These are phyloP conservation scores for Candida chauliodis DNA, from an alignment of 805 yeast genomes.

Conservation along the genomic window DNA sequence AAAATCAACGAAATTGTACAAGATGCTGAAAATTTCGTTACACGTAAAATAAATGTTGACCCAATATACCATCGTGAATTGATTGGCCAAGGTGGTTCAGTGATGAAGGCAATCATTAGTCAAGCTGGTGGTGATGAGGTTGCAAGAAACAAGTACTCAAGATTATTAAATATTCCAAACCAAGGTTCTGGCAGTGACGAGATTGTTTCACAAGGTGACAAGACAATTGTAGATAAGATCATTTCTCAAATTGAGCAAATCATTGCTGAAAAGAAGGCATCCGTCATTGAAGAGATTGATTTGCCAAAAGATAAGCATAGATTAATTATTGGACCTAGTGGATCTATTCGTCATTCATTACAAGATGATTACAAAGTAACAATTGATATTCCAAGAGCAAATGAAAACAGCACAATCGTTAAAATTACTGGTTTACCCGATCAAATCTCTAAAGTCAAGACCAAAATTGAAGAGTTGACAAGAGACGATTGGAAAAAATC, in stretches of 20 bases:
- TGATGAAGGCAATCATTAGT: slow-evolving; percentile 66
- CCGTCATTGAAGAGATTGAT: slow-evolving; percentile 47
- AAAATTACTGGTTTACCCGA: slow-evolving; percentile 65
- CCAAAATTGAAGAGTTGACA: slow-evolving; percentile 56
- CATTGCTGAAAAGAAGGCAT: slow-evolving; percentile 61
- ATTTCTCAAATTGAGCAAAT: slow-evolving; percentile 58
- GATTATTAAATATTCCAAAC: slow-evolving; percentile 67
- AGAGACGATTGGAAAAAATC: slow-evolving; percentile 55
- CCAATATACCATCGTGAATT: slow-evolving; percentile 71
- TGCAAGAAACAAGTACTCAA: slow-evolving; percentile 44
- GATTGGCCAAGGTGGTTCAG: slow-evolving; percentile 76
- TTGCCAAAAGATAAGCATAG: slow-evolving; percentile 75
- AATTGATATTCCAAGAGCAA: slow-evolving; percentile 63
- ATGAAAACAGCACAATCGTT: slow-evolving; percentile 48
- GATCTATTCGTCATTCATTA: slow-evolving; percentile 65
- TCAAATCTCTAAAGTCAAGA: slow-evolving; percentile 58
- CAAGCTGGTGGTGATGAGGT: slow-evolving; percentile 71
- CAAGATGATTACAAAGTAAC: slow-evolving; percentile 66
- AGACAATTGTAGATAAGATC: slow-evolving; percentile 65
- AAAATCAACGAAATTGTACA: slow-evolving; percentile 60
- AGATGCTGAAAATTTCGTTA: slow-evolving; percentile 59
- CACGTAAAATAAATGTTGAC: slow-evolving; percentile 60
- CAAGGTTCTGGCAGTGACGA: slow-evolving; percentile 55
- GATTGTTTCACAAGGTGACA: slow-evolving; percentile 72
- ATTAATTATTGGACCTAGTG: slow-evolving; percentile 76